Evolutionary conservation across 2,329 filamentous ascomycete genomes (phyloP).

Genomic region (Plenodomus lindquistii): DNA sequence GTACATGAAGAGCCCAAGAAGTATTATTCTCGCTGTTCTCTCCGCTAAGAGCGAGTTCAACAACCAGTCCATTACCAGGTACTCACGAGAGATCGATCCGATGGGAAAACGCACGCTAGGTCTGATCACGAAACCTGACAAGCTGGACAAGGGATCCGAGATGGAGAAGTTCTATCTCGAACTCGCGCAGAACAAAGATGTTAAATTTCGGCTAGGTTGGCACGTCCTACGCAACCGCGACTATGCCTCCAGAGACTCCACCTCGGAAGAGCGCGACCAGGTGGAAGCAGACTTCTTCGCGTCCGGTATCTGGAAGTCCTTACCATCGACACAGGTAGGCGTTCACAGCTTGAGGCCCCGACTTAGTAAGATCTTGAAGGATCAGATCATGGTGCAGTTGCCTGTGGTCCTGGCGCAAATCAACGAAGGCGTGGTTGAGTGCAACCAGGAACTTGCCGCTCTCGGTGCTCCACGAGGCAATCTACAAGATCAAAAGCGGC

Average conservation of each 20-base stretch:
- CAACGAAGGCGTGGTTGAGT: conserved; percentile 19
- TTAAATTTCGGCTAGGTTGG: conserved; percentile 54
- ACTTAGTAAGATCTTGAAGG: conserved; percentile 26
- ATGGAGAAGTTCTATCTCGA: conserved; percentile 47
- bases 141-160: conserved; percentile 43
- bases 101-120: conserved; percentile 55
- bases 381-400: conserved; percentile 23
- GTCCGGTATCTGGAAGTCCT: conserved; percentile 35
- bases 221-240: conserved; percentile 56
- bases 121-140: conserved; percentile 61
- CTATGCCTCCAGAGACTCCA: conserved; percentile 30
- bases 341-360: conserved; percentile 17
- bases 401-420: conserved; percentile 34
- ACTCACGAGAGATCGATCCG: conserved; percentile 53
- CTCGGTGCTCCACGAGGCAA: conserved; percentile 56
- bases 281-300: conserved; percentile 43
- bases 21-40: conserved; percentile 60
- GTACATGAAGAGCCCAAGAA: conserved; percentile 63
- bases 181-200: conserved; percentile 44
- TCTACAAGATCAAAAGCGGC: conserved; percentile 52
- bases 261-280: conserved; percentile 43
- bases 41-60: conserved; percentile 53
- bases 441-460: conserved; percentile 39
- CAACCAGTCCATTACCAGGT: conserved; percentile 60
- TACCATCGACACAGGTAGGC: conserved; percentile 37